Conservation (phyloP, 371 early-diverging fungal species). For the Mucor indicus region DNA sequence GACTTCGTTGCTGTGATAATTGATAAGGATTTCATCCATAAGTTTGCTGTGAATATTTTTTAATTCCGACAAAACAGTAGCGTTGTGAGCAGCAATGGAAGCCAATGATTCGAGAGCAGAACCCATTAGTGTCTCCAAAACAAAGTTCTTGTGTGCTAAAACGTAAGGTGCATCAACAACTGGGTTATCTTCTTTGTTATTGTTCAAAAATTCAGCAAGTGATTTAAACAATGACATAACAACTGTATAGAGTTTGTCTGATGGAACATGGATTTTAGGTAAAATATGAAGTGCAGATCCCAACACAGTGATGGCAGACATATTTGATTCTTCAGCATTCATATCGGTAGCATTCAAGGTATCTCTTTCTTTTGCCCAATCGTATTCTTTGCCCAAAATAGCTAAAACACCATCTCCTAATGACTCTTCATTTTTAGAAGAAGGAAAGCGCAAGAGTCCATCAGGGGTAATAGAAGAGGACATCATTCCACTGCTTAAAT, state of each 20-base stretch:
- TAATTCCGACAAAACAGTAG: constrained; percentile 12
- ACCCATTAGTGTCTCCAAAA: constrained; percentile 54
- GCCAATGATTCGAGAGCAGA: constrained; percentile 50
- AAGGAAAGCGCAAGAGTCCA: constrained; percentile 59
- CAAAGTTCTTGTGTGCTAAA: constrained; percentile 53
- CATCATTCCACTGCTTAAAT: constrained; percentile 40
- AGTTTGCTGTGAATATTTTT: constrained; percentile 23
- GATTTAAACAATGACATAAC: constrained; percentile 38
- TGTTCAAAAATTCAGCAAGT: constrained; percentile 30
- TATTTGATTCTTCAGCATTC: constrained; percentile 1
- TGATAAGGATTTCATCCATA: constrained; percentile 37
- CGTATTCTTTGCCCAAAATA: constrained; percentile 30
- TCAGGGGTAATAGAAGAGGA: constrained; percentile 52
- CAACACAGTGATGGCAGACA: constrained; percentile 11
- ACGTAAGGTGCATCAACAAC: constrained; percentile 43
- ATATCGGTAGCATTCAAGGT: constrained; percentile 38
- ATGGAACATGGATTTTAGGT: constrained; percentile 44
- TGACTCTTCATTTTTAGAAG: constrained; percentile 18
- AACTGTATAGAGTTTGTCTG: constrained; percentile 31
- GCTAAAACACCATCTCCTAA: constrained; percentile 36
- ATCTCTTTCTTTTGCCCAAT: constrained; percentile 57
- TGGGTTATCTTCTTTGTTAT: constrained; percentile 23
- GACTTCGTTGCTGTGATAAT: constrained; percentile 52
- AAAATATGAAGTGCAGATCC: constrained; percentile 48
- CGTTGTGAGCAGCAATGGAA: constrained; percentile 28